phyloP scores from a whole-genome alignment of 1,284 basidiomycete genomes.

The Phylloporus gajari region DNA sequence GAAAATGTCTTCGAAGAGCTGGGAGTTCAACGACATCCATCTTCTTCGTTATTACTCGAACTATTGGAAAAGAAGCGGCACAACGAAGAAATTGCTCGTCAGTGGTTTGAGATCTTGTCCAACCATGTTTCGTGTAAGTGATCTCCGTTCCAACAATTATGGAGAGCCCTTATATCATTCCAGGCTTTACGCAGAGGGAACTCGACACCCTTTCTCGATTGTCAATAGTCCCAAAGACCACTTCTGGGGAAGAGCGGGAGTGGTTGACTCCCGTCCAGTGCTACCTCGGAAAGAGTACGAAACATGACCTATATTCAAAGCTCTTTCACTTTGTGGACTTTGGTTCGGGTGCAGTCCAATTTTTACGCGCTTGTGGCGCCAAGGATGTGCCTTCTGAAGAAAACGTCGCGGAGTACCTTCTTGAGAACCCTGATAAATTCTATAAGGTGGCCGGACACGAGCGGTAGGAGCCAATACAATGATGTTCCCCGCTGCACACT shows the following conservation, averaged over 20 bases:
- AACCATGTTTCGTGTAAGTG: background rate
- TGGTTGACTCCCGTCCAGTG: background rate
- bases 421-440: background rate
- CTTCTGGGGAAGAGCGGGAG: background rate
- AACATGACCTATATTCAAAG: background rate
- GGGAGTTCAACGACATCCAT: background rate
- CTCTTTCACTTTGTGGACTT: constrained; percentile 1
- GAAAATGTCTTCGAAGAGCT: background rate
- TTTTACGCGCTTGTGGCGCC: background rate
- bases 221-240: background rate
- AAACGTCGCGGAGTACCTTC: background rate
- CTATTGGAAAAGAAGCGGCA: background rate
- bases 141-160: background rate
- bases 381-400: background rate
- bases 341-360: background rate
- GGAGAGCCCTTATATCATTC: background rate
- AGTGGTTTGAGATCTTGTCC: background rate
- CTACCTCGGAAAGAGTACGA: background rate
- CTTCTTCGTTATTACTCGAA: background rate
- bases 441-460: background rate
- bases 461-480: background rate
- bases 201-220: background rate
- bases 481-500: background rate
- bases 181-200: background rate
- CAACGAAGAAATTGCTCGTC: background rate